Conservation (phyloP, 2,329 filamentous ascomycete genomes). For the Alternaria alternata region DNA sequence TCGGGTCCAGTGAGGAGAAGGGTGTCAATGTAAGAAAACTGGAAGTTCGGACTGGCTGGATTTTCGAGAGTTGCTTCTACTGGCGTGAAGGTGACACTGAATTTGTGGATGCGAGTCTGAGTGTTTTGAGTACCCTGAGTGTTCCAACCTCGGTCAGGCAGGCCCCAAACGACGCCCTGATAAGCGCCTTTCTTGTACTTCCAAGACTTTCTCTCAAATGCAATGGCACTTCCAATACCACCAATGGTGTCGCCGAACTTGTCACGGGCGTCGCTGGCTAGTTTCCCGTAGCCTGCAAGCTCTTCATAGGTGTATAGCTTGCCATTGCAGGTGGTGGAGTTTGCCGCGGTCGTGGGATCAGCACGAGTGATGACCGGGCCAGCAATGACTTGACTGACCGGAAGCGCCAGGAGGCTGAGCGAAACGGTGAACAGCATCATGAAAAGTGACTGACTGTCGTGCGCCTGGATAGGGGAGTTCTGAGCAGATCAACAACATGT, state of each 20-base stretch:
- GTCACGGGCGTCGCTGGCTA: constrained; percentile 67
- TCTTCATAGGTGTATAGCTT: constrained; percentile 71
- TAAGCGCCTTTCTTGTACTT: constrained; percentile 59
- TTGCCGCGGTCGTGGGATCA: constrained; percentile 21
- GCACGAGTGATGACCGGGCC: constrained; percentile 21
- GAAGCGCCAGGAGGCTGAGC: constrained; percentile 28
- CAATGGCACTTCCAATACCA: constrained; percentile 71
- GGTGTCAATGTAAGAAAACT: constrained; percentile 69
- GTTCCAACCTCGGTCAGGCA: constrained; percentile 78
- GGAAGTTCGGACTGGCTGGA: constrained; percentile 67
- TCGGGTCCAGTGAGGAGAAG: constrained; percentile 70
- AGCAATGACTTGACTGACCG: constrained; percentile 24
- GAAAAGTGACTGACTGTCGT: constrained; percentile 18
- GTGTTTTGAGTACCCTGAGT: constrained; percentile 73
- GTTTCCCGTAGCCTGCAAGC: constrained; percentile 71
- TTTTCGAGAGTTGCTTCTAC: constrained; percentile 60
- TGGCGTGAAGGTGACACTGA: constrained; percentile 66
- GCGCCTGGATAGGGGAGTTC: constrained; percentile 16
- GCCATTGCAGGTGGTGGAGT: constrained; percentile 63
- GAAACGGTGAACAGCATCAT: constrained; percentile 31
- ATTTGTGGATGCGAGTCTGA: constrained; percentile 73
- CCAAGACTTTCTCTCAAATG: constrained; percentile 69
- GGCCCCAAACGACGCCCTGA: constrained; percentile 66
- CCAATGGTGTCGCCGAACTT: constrained; percentile 75
- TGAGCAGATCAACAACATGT: constrained; percentile 13